phyloP scores from a whole-genome alignment of 1,139 yeast genomes.

The Pichia sp. region DNA sequence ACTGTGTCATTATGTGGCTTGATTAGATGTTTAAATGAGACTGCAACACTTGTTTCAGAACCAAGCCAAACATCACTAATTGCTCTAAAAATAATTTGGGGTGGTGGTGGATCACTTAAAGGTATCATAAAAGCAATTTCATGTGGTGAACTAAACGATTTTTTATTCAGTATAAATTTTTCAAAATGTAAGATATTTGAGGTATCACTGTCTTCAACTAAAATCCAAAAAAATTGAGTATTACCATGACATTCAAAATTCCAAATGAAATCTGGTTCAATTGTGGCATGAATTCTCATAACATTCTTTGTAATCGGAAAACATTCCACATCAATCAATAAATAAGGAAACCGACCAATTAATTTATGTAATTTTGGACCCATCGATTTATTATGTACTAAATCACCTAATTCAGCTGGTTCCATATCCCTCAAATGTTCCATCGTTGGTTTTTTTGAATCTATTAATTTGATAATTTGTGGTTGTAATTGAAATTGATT shows the following conservation, averaged over 20 bases:
- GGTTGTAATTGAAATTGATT: slow-evolving; percentile 79
- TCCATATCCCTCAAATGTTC: slow-evolving; percentile 70
- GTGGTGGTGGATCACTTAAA: slow-evolving; percentile 77
- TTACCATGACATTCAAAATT: slow-evolving; percentile 75
- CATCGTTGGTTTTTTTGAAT: slow-evolving; percentile 61
- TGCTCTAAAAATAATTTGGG: slow-evolving; percentile 75
- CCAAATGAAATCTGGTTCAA: slow-evolving; percentile 81
- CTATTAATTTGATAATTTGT: slow-evolving; percentile 55
- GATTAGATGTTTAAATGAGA: slow-evolving; percentile 86
- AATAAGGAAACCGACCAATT: slow-evolving; percentile 66
- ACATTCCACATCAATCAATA: slow-evolving; percentile 72
- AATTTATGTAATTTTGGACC: slow-evolving; percentile 59
- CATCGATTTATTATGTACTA: slow-evolving; percentile 74
- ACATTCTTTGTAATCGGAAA: slow-evolving; percentile 88
- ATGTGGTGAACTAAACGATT: slow-evolving; percentile 48
- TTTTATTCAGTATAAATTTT: slow-evolving; percentile 60
- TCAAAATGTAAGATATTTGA: slow-evolving; percentile 77
- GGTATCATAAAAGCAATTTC: slow-evolving; percentile 93
- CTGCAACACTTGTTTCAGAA: slow-evolving; percentile 66
- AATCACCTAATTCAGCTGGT: slow-evolving; percentile 74
- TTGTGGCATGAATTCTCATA: slow-evolving; percentile 65
- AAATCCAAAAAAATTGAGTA: slow-evolving; percentile 85
- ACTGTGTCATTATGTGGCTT: slow-evolving; percentile 85
- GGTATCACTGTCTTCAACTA: slow-evolving; percentile 81
- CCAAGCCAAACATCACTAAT: slow-evolving; percentile 90